Evolutionary conservation across 129 eudicot species (phyloP).

Genomic region (Helianthus tuberosus): DNA sequence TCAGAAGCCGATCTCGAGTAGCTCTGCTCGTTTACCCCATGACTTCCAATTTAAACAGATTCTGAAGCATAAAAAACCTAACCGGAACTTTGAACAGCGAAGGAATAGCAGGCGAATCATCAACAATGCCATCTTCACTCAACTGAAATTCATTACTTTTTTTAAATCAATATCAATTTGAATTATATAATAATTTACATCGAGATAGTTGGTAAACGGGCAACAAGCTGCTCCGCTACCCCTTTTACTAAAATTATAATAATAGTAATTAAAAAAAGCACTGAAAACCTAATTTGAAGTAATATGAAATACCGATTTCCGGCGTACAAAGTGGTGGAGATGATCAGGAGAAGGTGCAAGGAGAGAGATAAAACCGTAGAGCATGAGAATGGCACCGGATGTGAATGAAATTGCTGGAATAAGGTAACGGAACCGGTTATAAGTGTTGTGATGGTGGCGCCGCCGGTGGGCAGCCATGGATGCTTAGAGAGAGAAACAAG

Average conservation of each 20-base stretch:
- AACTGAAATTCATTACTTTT: conserved; percentile 22
- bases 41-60: too few relatives aligned
- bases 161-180: too few relatives aligned
- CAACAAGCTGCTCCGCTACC: too few relatives aligned
- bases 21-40: too few relatives aligned
- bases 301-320: conserved; percentile 30
- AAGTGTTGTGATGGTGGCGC: conserved; percentile 36
- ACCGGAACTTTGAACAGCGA: conserved; percentile 66
- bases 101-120: conserved; percentile 31
- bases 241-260: neutral
- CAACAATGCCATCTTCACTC: conserved; percentile 22
- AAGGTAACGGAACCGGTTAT: conserved; percentile 39
- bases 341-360: conserved; percentile 68
- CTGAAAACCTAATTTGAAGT: neutral
- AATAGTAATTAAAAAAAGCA: neutral
- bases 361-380: conserved; percentile 54
- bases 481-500: neutral
- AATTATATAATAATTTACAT: too few relatives aligned
- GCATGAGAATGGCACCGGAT: conserved; percentile 55
- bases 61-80: conserved; percentile 33
- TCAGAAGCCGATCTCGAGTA: too few relatives aligned
- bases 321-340: conserved; percentile 35
- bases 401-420: conserved; percentile 49
- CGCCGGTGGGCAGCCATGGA: conserved; percentile 63
- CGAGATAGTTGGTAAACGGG: too few relatives aligned